Evolutionary conservation across 345 rosid species (phyloP), one percentile per base, ranked within the genome.

Genomic region (Citrus unshiu): DNA sequence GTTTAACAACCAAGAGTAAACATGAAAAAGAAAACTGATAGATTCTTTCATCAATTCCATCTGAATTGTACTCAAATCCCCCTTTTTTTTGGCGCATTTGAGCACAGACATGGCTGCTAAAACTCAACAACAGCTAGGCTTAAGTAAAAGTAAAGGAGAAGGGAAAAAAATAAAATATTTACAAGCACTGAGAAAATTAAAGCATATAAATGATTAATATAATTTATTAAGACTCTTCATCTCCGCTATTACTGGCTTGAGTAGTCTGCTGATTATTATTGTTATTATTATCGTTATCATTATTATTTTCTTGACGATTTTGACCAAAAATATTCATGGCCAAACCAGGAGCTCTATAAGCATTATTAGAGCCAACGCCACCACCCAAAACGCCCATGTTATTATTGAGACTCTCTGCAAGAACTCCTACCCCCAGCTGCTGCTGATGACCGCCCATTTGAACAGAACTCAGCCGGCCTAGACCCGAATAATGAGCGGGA

Each of bases 281-380:
- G 51, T 46, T 46, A n/a, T 81, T 87, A 59, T 76, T 76, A 13
- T 46, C 4, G 51, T 13, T 13, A 46, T 46, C 51, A 13, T 46
- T 46, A 63, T 64, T 64, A 32, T 30, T 32, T 70, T 81, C 64
- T 3, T 74, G 85, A 56, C 63, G 83, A 25, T 74, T 82, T 27
- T 82, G 85, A 39, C 83, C 83, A 64, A 88, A 85, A 64, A 54
- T 54, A 18, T 81, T 81, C 87, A 88, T 84, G 46, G 85, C 88
- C 68, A 85, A 64, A 40, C 82, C 83, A 68, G 80, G 82, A 71
- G 78, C 80, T 68, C 87, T 81, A 70, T 75, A 34, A 34, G 43
- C 46, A 64, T 75, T 30, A 77, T 39, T 64, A 51, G 24, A 32
- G 10, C 49, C 19, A 67, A 27, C 30, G 18, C 40, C 79, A 3